phyloP scores from a whole-genome alignment of 192 early-diverging fungal genomes.

The Entomortierella lignicola region DNA sequence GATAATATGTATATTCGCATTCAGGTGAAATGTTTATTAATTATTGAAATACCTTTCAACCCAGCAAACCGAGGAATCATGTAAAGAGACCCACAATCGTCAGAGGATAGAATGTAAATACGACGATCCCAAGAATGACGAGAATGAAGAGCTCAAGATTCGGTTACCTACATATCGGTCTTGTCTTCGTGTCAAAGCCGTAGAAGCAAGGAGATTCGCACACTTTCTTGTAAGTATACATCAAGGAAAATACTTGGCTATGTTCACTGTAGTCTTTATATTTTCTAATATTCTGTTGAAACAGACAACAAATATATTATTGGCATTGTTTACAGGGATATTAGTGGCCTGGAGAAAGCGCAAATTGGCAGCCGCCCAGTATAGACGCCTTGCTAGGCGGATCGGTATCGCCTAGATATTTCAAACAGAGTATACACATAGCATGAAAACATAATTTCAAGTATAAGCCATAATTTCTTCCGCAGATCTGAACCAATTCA shows the following conservation, averaged over 20 bases:
- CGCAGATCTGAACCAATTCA: background rate
- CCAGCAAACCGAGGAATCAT: conserved; percentile 29
- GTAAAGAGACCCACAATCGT: conserved; percentile 44
- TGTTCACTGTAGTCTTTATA: background rate
- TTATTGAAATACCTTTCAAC: background rate
- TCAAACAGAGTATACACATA: background rate
- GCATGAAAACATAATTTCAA: background rate
- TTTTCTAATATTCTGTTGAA: too few relatives aligned
- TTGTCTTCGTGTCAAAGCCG: conserved; percentile 42
- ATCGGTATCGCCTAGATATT: conserved; percentile 40
- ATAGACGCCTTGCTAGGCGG: conserved; percentile 46
- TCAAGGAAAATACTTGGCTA: background rate
- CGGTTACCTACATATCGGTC: conserved; percentile 24
- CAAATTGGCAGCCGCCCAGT: conserved; percentile 52
- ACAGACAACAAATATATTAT: conserved; percentile 39
- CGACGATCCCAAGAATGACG: conserved; percentile 47
- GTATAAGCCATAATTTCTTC: conserved; percentile 1
- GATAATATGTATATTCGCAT: too few relatives aligned
- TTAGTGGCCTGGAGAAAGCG: conserved; percentile 42
- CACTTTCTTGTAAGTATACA: conserved; percentile 37
- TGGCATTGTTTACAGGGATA: conserved; percentile 39
- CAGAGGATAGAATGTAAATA: conserved; percentile 43
- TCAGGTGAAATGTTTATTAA: too few relatives aligned
- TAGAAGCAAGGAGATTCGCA: conserved; percentile 40
- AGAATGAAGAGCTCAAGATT: conserved; percentile 51